Base-by-base conservation (phyloP, 805 yeast genomes). In the Candida orba region DNA sequence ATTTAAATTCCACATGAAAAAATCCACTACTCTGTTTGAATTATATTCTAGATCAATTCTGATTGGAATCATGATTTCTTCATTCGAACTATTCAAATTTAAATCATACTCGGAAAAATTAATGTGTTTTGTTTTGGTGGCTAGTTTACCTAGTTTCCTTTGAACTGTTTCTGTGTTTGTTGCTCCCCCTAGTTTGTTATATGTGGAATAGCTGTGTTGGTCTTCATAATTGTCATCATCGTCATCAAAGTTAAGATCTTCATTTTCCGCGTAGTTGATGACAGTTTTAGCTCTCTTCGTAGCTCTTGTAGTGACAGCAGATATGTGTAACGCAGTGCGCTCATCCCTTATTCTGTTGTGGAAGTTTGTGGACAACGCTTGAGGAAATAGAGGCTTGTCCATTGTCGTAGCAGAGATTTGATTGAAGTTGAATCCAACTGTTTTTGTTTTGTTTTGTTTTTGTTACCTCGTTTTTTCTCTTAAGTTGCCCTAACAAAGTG, bases 1-100 rank as follows among this genome's bases (percentile, higher is more conserved):
- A 57, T 86, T 78, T 43, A 83, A 59, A 61, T 93, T 90, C 98
- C 98, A 93, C 43, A 89, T 71, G 53, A 93, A 83, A 1, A 95
- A 85, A 60, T 93, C 99, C 32, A 86, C 75, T 36, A 93, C 73
- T 55, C 84, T 79, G 64, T 84, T 84, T n/a, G 81, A 88, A 53
- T 88, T 95, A 50, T 78, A 75, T 50, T 90, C 96, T 50, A 93
- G 75, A 46, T 87, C 95, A 24, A 93, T 67, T 48, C 96, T 72
- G 24, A 93, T 78, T 2, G 99, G 99, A 9, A 90, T 87, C 46
- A 86, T 79, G 74, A 79, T 76, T 47, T 79, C 85, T 1, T 95
- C 95, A 3, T 39, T 36, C 6, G 65, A 43, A 8, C 56, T 44
- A 35, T 59, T 58, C 8, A 52, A 12, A 33, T 46, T 52, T 30